Evolutionary conservation across 2,329 filamentous ascomycete species (phyloP).

Genomic region (Epichloe gansuensis): DNA sequence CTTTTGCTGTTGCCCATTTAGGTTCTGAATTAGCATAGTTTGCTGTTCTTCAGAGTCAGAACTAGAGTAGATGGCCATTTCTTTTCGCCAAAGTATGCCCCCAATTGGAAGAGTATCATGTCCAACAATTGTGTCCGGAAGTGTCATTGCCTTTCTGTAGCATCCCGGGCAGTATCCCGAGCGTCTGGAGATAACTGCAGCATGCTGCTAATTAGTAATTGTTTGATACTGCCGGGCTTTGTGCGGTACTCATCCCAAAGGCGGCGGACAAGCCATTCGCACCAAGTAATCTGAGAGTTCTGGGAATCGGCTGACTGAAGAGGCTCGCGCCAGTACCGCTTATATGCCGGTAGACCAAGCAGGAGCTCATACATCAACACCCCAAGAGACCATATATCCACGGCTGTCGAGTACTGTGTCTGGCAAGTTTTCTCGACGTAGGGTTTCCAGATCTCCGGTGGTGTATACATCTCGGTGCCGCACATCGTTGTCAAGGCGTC

Average conservation of each 20-base stretch:
- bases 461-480: conserved; percentile 33
- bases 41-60: no score
- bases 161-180: conserved; percentile 1
- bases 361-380: conserved; percentile 45
- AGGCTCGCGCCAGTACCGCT: not conserved
- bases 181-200: not conserved
- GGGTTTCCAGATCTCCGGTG: not conserved
- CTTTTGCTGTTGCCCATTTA: no score
- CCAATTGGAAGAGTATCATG: no score
- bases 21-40: no score
- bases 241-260: not conserved
- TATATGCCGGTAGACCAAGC: not conserved
- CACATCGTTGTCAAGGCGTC: conserved; percentile 41
- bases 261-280: not conserved
- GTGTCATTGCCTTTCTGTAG: not conserved
- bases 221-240: not conserved
- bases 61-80: no score
- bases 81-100: not conserved
- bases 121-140: conserved; percentile 1
- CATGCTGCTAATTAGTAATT: conserved; percentile 2
- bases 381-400: conserved; percentile 86
- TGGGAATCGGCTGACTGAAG: not conserved
- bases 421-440: not conserved
- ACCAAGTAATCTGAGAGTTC: not conserved
- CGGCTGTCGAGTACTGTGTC: conserved; percentile 60